Base-by-base conservation (phyloP, 805 yeast species). In the Lipomyces chichibuensis region DNA sequence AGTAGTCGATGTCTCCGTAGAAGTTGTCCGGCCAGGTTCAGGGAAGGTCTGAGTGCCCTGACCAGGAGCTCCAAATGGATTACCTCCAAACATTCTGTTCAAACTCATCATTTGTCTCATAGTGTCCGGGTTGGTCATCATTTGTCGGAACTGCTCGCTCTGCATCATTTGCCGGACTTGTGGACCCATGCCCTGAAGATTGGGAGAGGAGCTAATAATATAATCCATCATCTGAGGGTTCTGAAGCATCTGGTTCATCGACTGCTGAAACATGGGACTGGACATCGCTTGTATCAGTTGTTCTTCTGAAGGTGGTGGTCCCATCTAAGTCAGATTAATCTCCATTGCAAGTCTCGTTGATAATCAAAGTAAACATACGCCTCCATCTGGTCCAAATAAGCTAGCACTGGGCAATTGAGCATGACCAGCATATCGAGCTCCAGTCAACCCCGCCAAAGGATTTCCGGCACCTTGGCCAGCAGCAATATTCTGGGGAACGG, bases 311-410 rank as follows among this genome's bases (percentile, higher is more conserved):
- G 96, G 93, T 73, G 88, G 80, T 57, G 84, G 85, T 55, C 88
- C 88, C 91, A 89, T 85, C 69, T 66, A 27, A 13, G 8, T 17
- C 23, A 27, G 7, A n/a, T 35, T 32, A 23, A 62, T 33, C 9
- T 11, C n/a, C 17, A 37, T 43, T 17, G 25, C n/a, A 11, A 32
- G 51, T 39, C 17, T 9, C n/a, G 8, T 49, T 29, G 23, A 37
- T 6, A n/a, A 39, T 27, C 13, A 55, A 5, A 39, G 32, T 23
- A 7, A n/a, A 52, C 70, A 9, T 65, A 66, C 71, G 20, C 98
- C 98, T 53, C 96, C 97, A 77, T 93, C 98, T 33, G 97, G 93
- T 1, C 97, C 97, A 80, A 94, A 92, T 89, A 91, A 85, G 57
- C 88, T 85, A 0, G 92, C 91, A 2, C 90, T 84, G 4, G 99